Percentiles rank a stretch among this genome's conserved stretches.
These are phyloP conservation scores for Phytophthora melonis DNA, from an alignment of 352 stramenopile genomes.

Conservation along the genomic window DNA sequence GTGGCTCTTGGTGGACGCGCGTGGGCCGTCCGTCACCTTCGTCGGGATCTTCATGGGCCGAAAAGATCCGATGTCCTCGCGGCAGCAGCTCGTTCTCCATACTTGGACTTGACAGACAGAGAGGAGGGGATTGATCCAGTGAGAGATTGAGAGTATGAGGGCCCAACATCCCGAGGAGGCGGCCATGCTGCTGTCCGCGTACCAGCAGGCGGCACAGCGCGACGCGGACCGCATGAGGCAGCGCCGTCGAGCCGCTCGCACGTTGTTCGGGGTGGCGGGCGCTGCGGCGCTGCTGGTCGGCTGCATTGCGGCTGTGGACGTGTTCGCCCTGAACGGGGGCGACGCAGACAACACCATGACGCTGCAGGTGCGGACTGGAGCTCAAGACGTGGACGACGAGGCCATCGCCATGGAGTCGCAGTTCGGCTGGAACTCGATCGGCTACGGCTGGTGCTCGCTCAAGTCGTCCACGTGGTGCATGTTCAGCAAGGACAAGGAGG, in stretches of 20 bases:
- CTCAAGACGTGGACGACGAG: conserved; percentile 16
- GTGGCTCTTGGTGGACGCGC: conserved; percentile 22
- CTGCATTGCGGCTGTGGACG: conserved; percentile 28
- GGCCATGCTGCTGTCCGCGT: conserved; percentile 31
- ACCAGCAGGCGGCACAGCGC: conserved; percentile 28
- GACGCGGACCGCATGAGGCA: conserved; percentile 15
- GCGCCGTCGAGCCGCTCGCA: conserved; percentile 25
- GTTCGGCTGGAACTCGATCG: conserved; percentile 37
- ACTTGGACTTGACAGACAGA: conserved; percentile 21
- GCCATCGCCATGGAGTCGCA: conserved; percentile 26
- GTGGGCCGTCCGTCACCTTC: conserved; percentile 18
- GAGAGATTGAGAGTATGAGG: conserved; percentile 12
- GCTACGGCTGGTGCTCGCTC: conserved; percentile 33
- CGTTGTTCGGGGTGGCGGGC: conserved; percentile 17
- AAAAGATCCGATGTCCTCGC: conserved; percentile 9
- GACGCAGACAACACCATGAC: conserved; percentile 15
- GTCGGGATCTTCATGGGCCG: not conserved
- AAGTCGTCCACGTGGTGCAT: conserved; percentile 36
- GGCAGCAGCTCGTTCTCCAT: not conserved
- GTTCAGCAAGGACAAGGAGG: conserved; percentile 38
- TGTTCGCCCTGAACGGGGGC: conserved; percentile 18
- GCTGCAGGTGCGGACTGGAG: conserved; percentile 8
- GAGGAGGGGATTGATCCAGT: too few species aligned
- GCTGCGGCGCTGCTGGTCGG: conserved; percentile 25
- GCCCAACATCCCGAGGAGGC: conserved; percentile 28